These are phyloP conservation scores for Pseudogymnoascus destructans DNA, from an alignment of 2,329 filamentous ascomycete genomes.

Conservation along the genomic window DNA sequence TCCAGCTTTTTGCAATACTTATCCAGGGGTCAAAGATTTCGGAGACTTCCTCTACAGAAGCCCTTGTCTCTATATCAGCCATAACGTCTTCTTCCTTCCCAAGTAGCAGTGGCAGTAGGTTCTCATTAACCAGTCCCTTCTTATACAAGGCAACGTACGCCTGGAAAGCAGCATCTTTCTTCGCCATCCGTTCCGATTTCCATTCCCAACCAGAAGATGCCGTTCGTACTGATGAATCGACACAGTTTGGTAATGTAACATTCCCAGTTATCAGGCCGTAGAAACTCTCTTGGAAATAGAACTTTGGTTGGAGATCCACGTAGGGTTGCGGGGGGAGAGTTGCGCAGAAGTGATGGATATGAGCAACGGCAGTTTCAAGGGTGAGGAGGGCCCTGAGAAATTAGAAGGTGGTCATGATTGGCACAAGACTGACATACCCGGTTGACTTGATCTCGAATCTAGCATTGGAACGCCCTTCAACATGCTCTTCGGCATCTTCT, in stretches of 20 bases:
- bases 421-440: slow-evolving; percentile 24
- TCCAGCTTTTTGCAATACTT: slow-evolving; percentile 25
- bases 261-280: slow-evolving; percentile 35
- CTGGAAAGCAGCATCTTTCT: slow-evolving; percentile 71
- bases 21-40: slow-evolving; percentile 29
- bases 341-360: slow-evolving; percentile 71
- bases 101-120: slow-evolving; percentile 53
- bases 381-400: slow-evolving; percentile 51
- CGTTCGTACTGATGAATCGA: slow-evolving; percentile 48
- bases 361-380: slow-evolving; percentile 58
- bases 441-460: slow-evolving; percentile 32
- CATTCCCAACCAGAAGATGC: slow-evolving; percentile 43
- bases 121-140: slow-evolving; percentile 60
- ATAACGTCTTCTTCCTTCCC: slow-evolving; percentile 30
- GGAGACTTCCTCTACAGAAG: slow-evolving; percentile 23
- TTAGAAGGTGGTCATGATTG: slow-evolving; percentile 12
- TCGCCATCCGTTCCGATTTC: slow-evolving; percentile 58
- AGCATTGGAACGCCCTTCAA: slow-evolving; percentile 19
- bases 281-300: slow-evolving; percentile 37
- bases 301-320: slow-evolving; percentile 54
- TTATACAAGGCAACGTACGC: slow-evolving; percentile 60
- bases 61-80: slow-evolving; percentile 24
- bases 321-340: slow-evolving; percentile 45
- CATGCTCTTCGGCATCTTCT: slow-evolving; percentile 25
- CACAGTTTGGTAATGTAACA: slow-evolving; percentile 56